A percentile compares a stretch with the other conserved stretches of the same genome.
Evolutionary conservation across 768 basidiomycete genomes (phyloP).

Genomic region (Lactarius quietus): DNA sequence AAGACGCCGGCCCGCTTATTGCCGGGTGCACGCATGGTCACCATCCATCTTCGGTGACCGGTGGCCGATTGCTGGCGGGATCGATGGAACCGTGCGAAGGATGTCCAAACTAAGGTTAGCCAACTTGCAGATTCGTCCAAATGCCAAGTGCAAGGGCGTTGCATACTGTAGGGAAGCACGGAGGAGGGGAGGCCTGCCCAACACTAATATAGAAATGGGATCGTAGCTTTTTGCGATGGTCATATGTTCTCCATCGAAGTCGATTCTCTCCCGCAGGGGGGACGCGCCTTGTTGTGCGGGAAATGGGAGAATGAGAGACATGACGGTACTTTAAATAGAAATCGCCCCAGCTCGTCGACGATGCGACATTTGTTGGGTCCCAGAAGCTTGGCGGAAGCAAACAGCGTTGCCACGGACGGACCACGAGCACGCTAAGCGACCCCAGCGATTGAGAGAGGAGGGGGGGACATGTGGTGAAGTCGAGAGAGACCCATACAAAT

Average conservation of each 20-base stretch:
- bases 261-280: too few relatives aligned
- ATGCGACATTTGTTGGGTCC: too few relatives aligned
- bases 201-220: too few relatives aligned
- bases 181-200: too few relatives aligned
- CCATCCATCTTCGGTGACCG: neutral
- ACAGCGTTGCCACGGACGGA: conserved; percentile 7
- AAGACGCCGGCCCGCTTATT: neutral
- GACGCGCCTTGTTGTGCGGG: neutral
- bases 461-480: neutral
- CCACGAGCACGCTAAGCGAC: too few relatives aligned
- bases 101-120: neutral
- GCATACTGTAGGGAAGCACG: neutral
- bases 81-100: neutral
- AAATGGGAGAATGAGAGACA: neutral
- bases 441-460: neutral
- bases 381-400: neutral
- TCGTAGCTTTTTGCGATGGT: too few relatives aligned
- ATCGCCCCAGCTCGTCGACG: too few relatives aligned
- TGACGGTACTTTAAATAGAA: neutral
- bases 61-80: neutral
- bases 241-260: too few relatives aligned
- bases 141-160: neutral
- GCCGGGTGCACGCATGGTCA: neutral
- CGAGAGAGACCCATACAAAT: neutral
- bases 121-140: neutral